Percentiles rank a stretch among this genome's conserved stretches.
These are phyloP conservation scores for Citrullus colocynthis DNA, from an alignment of 306 rosid species.

Conservation along the genomic window DNA sequence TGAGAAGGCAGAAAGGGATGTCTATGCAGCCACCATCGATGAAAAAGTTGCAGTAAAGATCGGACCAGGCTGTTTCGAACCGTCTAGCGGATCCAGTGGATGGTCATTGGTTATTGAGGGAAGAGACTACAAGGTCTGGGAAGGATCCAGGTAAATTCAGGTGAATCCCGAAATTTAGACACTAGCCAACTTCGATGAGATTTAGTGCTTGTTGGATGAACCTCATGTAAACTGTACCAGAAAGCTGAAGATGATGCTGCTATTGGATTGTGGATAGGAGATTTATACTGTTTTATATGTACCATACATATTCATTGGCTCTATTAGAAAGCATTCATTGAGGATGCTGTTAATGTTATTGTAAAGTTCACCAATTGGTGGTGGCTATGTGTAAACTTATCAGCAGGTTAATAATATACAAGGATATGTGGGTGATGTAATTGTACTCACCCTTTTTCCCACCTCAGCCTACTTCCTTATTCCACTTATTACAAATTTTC, in stretches of 20 bases:
- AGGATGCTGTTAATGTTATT: background rate
- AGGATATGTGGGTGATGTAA: background rate
- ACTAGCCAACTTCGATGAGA: background rate
- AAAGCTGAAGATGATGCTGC: background rate
- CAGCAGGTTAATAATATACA: background rate
- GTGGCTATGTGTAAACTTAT: background rate
- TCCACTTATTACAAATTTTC: background rate
- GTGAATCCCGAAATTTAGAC: background rate
- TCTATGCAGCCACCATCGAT: constrained; percentile 72
- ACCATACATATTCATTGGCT: background rate
- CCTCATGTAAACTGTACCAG: background rate
- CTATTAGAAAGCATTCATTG: background rate
- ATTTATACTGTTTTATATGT: background rate
- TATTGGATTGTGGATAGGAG: background rate
- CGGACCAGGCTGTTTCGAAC: constrained; percentile 87
- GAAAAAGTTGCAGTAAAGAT: constrained; percentile 69
- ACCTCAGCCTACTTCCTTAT: background rate
- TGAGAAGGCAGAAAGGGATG: constrained; percentile 71
- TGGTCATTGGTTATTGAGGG: constrained; percentile 60
- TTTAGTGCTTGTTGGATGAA: background rate
- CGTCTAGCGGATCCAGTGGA: constrained; percentile 37
- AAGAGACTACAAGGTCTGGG: constrained; percentile 83
- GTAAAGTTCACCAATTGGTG: background rate
- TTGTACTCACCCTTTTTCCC: background rate
- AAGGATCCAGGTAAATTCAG: constrained; percentile 22